Evolutionary conservation across 352 stramenopile genomes (phyloP).

Genomic region (Globisporangium canariense): DNA sequence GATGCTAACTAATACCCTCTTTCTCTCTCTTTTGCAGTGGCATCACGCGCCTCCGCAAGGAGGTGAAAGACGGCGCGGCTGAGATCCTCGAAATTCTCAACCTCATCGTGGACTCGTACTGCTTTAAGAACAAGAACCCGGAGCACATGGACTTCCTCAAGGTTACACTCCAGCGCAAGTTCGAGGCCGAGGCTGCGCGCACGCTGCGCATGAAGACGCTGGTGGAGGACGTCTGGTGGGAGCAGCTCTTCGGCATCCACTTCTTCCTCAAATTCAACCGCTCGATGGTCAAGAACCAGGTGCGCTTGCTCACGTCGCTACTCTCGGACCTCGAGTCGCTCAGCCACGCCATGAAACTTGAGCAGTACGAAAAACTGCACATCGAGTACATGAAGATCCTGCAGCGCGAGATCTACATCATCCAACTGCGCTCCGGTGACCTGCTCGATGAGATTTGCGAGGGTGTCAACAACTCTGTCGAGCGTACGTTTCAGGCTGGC

Average conservation of each 20-base stretch:
- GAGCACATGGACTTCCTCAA: constrained; percentile 52
- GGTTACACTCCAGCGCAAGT: constrained; percentile 39
- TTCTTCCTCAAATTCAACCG: constrained; percentile 37
- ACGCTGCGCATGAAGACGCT: constrained; percentile 33
- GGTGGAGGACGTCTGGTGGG: constrained; percentile 50
- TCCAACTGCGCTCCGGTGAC: constrained; percentile 33
- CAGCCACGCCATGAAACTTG: constrained; percentile 42
- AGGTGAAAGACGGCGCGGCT: constrained; percentile 22
- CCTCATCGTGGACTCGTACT: constrained; percentile 56
- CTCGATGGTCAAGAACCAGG: constrained; percentile 39
- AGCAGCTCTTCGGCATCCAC: constrained; percentile 47
- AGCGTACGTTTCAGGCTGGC: constrained; percentile 7
- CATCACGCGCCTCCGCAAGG: constrained; percentile 28
- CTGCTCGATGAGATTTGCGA: constrained; percentile 39
- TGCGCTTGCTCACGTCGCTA: constrained; percentile 32
- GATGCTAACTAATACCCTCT: background rate
- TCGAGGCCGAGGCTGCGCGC: constrained; percentile 26
- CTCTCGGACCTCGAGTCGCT: constrained; percentile 37
- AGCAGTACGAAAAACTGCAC: constrained; percentile 42
- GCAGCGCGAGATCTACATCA: constrained; percentile 49
- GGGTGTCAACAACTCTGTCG: constrained; percentile 23
- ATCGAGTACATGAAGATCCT: constrained; percentile 39
- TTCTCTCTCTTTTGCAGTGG: constrained; percentile 17
- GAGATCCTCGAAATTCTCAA: constrained; percentile 47
- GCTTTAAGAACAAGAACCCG: constrained; percentile 54